Percentiles rank a stretch among this genome's conserved stretches.
These are phyloP conservation scores for Polysphondylium violaceum DNA, from an alignment of 78 protist genomes.

Conservation along the genomic window DNA sequence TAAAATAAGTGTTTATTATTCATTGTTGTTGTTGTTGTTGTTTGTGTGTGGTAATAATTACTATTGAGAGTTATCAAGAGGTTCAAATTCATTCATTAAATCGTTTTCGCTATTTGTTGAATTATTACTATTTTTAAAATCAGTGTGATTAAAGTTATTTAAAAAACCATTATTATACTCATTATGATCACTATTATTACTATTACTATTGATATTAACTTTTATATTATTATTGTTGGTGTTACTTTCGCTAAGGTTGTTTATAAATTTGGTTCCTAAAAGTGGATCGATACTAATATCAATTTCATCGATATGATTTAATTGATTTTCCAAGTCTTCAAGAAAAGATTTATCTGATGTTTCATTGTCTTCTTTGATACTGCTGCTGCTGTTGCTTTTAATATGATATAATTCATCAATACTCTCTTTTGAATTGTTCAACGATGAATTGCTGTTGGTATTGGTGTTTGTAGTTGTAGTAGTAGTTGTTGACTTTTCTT, in stretches of 20 bases:
- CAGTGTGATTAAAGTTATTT: background rate
- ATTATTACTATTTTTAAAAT: background rate
- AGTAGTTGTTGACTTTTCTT: background rate
- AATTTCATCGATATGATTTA: conserved; percentile 7
- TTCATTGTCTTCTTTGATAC: conserved; percentile 6
- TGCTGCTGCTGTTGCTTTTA: background rate
- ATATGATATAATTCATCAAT: background rate
- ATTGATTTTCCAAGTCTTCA: conserved; percentile 8
- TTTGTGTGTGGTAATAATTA: too few species aligned
- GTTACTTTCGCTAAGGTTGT: too few species aligned
- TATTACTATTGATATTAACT: background rate
- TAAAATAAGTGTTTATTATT: too few species aligned
- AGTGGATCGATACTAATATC: too few species aligned
- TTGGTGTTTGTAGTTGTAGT: background rate
- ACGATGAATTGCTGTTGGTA: background rate
- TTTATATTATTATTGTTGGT: too few species aligned
- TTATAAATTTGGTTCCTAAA: too few species aligned
- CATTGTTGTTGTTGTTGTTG: too few species aligned
- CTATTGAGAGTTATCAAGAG: too few species aligned
- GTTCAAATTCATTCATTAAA: background rate
- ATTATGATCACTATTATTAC: background rate
- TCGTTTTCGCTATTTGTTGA: background rate
- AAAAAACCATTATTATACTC: background rate
- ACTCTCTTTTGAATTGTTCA: background rate
- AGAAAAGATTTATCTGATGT: conserved; percentile 8